Base-by-base conservation (phyloP, 306 rosid species). In the Acacia acuminata region DNA sequence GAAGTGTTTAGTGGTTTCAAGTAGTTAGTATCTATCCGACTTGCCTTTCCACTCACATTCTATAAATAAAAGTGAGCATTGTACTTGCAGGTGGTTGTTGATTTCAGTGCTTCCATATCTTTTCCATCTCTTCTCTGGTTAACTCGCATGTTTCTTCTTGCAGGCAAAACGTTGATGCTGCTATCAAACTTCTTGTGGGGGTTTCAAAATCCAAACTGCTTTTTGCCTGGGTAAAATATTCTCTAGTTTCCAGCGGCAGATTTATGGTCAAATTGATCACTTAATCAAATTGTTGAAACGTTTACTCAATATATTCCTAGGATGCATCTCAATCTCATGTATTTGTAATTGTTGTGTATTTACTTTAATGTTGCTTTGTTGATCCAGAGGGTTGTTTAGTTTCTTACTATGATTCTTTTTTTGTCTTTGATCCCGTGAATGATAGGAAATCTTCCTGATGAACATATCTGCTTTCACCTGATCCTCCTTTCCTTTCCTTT, bases 161-260 rank as follows among this genome's bases (percentile, higher is more conserved):
- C 90, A 96, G 99, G 91, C 25, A 14, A 38, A 96, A 93, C 77
- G 84, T 93, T 83, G 86, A 81, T 80, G 61, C 11, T 60, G 88
- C 84, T 24, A 65, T 94, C 27, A 65, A 82, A 48, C 81, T 84
- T 89, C 94, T 96, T 64, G 73, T 91, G 86, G 84, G 90, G 75
- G 75, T 79, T 71, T 90, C 84, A 71, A 88, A 81, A 77, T 61
- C 82, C 82, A 90, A 90, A 72, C 85, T 96, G 82, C 88, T 91
- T 77, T 94, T 96, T 84, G 84, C 93, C 82, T 96, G 99, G 99
- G 99, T 96, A 96, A 79, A 73, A 40, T 79, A 76, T 53, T 79
- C 55, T 72, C 40, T 74, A 43, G 17, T 67, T 61, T 61, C 61
- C 44, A 76, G 64, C 38, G 43, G 53, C 44, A 50, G 45, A 67